Base-by-base conservation (phyloP, 2,329 filamentous ascomycete species). In the Nannizziopsis barbatae region DNA sequence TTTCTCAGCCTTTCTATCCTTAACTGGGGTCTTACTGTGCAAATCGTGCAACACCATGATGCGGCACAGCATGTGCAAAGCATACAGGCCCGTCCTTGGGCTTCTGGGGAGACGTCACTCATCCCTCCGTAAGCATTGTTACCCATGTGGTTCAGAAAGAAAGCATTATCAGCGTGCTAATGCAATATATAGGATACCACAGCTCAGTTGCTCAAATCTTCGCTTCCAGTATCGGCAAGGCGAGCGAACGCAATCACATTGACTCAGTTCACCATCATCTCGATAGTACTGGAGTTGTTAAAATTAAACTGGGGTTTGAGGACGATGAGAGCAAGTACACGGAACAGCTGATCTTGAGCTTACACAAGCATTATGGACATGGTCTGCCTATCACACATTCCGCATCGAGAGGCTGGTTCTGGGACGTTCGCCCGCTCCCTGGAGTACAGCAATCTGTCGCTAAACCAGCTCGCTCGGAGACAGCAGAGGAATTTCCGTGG, bases 401-500 rank as follows among this genome's bases (percentile, higher is more conserved):
- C 50, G 66, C 68, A 0, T 61, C 56, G 0, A 60, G 62, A 3
- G 68, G 68, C 3, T 71, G 68, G 68, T 71, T 71, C 52, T 71
- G 69, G 68, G 68, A 71, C 39, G 60, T 71, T 2, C 62, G 63
- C 1, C 69, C 66, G 2, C 60, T 53, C 36, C 40, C 48, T 8
- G 48, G 39, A 10, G 57, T 22, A 18, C 63, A 61, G 42, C 62
- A 59, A 33, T 55, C 48, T 12, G 18, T 36, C 5, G 53, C 56
- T 14, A 59, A 65, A 20, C 65, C 62, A 14, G 69, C 68, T 0
- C 58, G 67, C 0, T 68, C 65, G 0, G 68, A 71, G 50, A 71
- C 69, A 0, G 70, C 68, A 65, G 51, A 62, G 0, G 56, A 65
- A 1, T 71, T 71, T 22, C 63, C 68, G 0, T 71, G 69, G 69